These are phyloP conservation scores for Polytolypa hystricis DNA, from an alignment of 2,329 filamentous ascomycete genomes.

Conservation along the genomic window DNA sequence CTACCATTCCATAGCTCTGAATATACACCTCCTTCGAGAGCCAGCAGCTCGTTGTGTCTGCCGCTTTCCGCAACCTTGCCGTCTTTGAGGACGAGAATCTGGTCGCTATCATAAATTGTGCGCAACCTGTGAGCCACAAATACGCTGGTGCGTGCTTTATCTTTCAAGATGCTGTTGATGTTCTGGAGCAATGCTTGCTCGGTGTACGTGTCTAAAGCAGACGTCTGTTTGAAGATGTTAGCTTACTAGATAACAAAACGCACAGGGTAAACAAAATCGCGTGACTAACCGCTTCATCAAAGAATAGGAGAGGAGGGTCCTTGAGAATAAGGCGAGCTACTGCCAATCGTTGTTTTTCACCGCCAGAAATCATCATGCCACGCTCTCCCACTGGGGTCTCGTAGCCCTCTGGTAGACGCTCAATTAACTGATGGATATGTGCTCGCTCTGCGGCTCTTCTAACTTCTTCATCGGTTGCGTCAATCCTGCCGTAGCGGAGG, in stretches of 20 bases:
- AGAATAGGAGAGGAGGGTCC: constrained; percentile 82
- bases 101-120: constrained; percentile 86
- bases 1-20: constrained; percentile 81
- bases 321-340: constrained; percentile 76
- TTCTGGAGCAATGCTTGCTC: constrained; percentile 83
- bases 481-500: constrained; percentile 80
- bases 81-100: constrained; percentile 81
- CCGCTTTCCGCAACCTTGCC: constrained; percentile 81
- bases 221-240: constrained; percentile 43
- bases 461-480: constrained; percentile 62
- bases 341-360: constrained; percentile 85
- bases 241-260: constrained; percentile 2
- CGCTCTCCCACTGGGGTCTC: constrained; percentile 84
- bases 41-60: constrained; percentile 74
- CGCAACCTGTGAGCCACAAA: constrained; percentile 88
- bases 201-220: constrained; percentile 83
- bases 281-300: constrained; percentile 66
- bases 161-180: constrained; percentile 83
- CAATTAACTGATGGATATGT: constrained; percentile 72
- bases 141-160: constrained; percentile 81
- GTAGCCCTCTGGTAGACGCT: constrained; percentile 76
- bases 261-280: not conserved
- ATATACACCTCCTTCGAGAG: constrained; percentile 63
- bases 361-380: constrained; percentile 92
- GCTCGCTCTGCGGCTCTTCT: constrained; percentile 69